phyloP scores from a whole-genome alignment of 495 filamentous ascomycete species.

The Aspergillus conjunctus region DNA sequence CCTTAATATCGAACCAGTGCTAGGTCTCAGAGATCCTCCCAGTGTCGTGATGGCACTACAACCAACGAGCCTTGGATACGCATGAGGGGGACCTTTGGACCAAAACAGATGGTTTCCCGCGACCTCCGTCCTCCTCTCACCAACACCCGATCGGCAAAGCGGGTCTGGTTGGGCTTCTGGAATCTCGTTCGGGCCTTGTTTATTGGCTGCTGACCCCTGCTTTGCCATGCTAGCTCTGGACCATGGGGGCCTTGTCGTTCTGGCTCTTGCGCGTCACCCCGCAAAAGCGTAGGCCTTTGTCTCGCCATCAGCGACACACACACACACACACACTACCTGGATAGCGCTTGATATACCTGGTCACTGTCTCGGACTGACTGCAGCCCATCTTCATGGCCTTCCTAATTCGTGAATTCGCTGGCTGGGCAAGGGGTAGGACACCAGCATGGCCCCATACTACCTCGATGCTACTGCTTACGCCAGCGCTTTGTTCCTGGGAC shows the following conservation, averaged over 20 bases:
- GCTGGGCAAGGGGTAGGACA: too few relatives aligned
- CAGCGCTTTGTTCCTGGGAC: neutral
- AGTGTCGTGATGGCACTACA: neutral
- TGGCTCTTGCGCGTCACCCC: too few relatives aligned
- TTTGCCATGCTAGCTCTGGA: conserved; percentile 11
- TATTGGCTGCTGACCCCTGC: conserved; percentile 10
- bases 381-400: too few relatives aligned
- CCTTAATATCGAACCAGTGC: neutral
- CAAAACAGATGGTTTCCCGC: conserved; percentile 1
- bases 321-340: neutral
- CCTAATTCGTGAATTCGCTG: too few relatives aligned
- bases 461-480: neutral
- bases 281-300: neutral
- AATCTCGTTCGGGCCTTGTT: neutral
- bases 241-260: neutral
- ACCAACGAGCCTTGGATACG: neutral
- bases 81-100: neutral
- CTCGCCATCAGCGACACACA: neutral
- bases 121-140: neutral
- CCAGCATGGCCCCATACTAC: too few relatives aligned
- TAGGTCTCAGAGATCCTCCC: neutral
- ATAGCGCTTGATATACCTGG: neutral
- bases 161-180: conserved; percentile 10
- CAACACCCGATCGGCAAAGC: conserved; percentile 11
- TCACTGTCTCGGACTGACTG: neutral